A percentile compares a stretch with the other conserved stretches of the same genome.
Conservation (phyloP, 495 filamentous ascomycete genomes). For the Hapsidospora chrysogenum region DNA sequence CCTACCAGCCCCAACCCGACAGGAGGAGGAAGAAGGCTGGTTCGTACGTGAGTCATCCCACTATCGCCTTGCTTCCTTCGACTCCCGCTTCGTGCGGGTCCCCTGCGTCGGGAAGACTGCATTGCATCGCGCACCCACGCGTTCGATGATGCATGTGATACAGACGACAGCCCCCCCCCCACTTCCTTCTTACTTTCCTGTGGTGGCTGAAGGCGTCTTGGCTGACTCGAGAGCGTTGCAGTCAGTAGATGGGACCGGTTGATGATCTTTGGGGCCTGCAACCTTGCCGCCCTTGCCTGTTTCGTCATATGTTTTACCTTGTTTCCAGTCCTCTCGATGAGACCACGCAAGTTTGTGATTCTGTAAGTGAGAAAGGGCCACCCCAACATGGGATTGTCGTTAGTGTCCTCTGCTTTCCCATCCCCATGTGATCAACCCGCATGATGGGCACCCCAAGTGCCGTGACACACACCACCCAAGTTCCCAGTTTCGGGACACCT, state of each 20-base stretch:
- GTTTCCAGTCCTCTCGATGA: slow-evolving; percentile 60
- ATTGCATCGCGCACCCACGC: slow-evolving; percentile 3
- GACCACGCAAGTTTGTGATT: slow-evolving; percentile 86
- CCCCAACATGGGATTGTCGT: neutral
- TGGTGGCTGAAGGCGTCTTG: slow-evolving; percentile 2
- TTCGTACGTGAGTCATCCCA: slow-evolving; percentile 76
- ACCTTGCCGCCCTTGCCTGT: slow-evolving; percentile 74
- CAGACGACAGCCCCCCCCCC: neutral
- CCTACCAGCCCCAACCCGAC: slow-evolving; percentile 64
- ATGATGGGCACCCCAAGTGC: neutral
- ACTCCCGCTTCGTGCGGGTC: slow-evolving; percentile 4
- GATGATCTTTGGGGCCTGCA: slow-evolving; percentile 82
- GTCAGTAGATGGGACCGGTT: slow-evolving; percentile 96
- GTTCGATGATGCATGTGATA: slow-evolving; percentile 3
- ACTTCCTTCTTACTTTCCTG: too few species aligned
- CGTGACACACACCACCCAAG: neutral
- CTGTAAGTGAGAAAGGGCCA: slow-evolving; percentile 57
- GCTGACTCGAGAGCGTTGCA: slow-evolving; percentile 27
- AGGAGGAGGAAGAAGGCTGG: slow-evolving; percentile 90
- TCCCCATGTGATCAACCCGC: neutral
- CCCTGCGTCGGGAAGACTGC: slow-evolving; percentile 21
- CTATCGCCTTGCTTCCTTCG: slow-evolving; percentile 10
- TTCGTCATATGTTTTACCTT: slow-evolving; percentile 86
- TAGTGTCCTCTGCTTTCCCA: neutral
- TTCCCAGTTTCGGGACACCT: neutral